Conservation (phyloP, 352 stramenopile species). For the Globisporangium barbulae region DNA sequence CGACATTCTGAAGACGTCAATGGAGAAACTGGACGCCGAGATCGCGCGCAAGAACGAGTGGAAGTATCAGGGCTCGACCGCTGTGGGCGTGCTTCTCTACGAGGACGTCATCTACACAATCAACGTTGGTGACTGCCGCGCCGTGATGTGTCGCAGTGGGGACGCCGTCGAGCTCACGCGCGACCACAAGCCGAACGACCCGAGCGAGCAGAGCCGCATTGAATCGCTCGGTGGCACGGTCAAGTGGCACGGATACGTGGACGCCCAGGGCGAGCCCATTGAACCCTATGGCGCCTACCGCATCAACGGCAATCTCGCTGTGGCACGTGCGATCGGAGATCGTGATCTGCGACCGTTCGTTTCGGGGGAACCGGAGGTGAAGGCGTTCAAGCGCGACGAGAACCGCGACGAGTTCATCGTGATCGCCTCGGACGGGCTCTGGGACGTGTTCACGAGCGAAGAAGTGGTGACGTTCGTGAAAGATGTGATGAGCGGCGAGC, state of each 20-base stretch:
- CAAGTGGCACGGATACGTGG: constrained; percentile 88
- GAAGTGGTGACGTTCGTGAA: constrained; percentile 91
- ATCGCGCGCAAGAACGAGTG: constrained; percentile 68
- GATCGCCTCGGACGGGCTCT: constrained; percentile 91
- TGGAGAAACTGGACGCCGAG: constrained; percentile 57
- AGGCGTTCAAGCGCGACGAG: constrained; percentile 70
- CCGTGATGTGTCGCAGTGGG: constrained; percentile 88
- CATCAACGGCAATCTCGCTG: constrained; percentile 91
- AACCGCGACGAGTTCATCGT: constrained; percentile 91
- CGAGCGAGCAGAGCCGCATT: constrained; percentile 66
- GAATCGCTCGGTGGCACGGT: constrained; percentile 82
- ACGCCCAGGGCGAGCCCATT: constrained; percentile 80
- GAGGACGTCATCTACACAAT: constrained; percentile 77
- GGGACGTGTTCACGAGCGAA: constrained; percentile 92
- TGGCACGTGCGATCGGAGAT: constrained; percentile 90
- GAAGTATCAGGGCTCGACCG: constrained; percentile 79
- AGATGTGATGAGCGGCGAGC: constrained; percentile 80
- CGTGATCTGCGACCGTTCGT: constrained; percentile 85
- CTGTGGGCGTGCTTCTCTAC: constrained; percentile 64
- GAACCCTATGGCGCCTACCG: constrained; percentile 89
- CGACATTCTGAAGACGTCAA: constrained; percentile 34
- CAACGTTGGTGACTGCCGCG: constrained; percentile 95
- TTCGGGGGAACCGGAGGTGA: constrained; percentile 76
- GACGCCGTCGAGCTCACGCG: constrained; percentile 70
- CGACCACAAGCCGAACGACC: constrained; percentile 91